These are phyloP conservation scores for Sambucus nigra DNA, from an alignment of 129 eudicot species.

Conservation along the genomic window DNA sequence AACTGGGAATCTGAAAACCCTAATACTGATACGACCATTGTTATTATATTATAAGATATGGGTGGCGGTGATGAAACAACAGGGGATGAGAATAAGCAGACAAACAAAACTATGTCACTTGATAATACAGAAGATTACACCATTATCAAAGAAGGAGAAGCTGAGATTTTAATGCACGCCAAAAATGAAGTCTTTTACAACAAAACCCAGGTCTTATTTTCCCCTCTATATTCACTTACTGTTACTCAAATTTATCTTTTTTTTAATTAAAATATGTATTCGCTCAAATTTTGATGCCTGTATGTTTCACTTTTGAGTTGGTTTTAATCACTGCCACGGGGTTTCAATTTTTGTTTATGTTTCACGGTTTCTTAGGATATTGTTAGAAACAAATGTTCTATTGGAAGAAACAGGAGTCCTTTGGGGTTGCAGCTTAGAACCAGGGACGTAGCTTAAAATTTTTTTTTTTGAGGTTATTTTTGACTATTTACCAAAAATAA, in stretches of 20 bases:
- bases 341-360: no score
- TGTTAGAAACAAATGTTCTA: no score
- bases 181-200: conserved; percentile 89
- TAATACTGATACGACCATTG: neutral
- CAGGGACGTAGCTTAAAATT: no score
- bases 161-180: conserved; percentile 89
- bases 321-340: neutral
- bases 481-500: no score
- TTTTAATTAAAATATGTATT: no score
- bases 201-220: conserved; percentile 72
- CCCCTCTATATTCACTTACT: neutral
- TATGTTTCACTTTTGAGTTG: conserved; percentile 5
- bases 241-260: no score
- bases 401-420: no score
- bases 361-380: no score
- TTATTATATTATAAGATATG: conserved; percentile 12
- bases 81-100: conserved; percentile 31
- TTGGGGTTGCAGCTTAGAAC: no score
- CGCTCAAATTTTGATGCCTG: no score
- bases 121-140: conserved; percentile 59
- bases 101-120: conserved; percentile 22
- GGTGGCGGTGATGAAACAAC: conserved; percentile 19
- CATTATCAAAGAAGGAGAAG: conserved; percentile 88
- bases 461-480: no score
- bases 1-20: conserved; percentile 1